Conservation (phyloP, 2,329 filamentous ascomycete genomes). For the Aureobasidium uvarum region DNA sequence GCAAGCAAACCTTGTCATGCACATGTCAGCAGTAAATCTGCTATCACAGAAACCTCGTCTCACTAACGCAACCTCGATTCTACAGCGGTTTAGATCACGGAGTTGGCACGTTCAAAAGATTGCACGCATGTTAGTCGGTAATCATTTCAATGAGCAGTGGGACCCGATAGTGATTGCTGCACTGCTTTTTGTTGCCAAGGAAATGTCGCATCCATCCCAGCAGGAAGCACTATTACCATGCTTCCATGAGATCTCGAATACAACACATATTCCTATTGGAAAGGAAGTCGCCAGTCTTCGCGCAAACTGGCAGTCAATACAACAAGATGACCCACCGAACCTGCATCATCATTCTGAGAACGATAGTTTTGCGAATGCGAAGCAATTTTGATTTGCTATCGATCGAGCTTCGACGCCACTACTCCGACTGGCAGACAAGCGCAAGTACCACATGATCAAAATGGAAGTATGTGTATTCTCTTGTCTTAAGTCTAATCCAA, state of each 20-base stretch:
- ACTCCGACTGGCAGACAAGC: not conserved
- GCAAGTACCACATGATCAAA: not conserved
- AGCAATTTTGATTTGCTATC: not conserved
- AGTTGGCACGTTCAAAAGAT: constrained; percentile 14
- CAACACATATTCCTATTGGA: not conserved
- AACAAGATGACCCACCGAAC: not conserved
- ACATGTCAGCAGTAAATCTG: constrained; percentile 7
- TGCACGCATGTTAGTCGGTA: constrained; percentile 4
- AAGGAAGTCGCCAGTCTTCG: constrained; percentile 1
- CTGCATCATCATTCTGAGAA: not conserved
- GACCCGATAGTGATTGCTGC: constrained; percentile 13
- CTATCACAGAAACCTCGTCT: constrained; percentile 15
- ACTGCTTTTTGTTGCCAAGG: not conserved
- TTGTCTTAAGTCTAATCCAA: not conserved
- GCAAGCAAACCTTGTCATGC: constrained; percentile 16
- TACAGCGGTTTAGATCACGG: constrained; percentile 1
- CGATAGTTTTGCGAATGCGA: not conserved
- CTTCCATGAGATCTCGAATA: constrained; percentile 2
- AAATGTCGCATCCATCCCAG: constrained; percentile 14
- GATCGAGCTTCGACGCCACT: not conserved
- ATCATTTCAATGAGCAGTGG: constrained; percentile 20
- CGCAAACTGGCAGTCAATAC: constrained; percentile 6
- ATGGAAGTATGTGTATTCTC: not conserved
- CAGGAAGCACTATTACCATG: constrained; percentile 16
- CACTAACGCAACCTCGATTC: not conserved